phyloP scores from a whole-genome alignment of 202 grass and related monocot species.

The Elaeis oleifera region DNA sequence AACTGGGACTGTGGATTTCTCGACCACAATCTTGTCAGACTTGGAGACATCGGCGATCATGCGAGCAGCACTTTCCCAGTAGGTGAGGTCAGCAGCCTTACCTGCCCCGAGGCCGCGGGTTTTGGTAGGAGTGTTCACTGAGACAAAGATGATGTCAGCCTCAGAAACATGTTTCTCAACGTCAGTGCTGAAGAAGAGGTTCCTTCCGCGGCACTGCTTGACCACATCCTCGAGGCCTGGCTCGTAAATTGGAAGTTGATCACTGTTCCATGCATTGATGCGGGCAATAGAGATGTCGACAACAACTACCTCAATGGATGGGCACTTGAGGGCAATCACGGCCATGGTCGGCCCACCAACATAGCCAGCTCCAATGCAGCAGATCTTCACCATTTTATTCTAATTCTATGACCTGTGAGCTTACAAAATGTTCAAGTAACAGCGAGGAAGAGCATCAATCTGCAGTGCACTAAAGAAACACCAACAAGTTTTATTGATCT shows the following conservation, averaged over 20 bases:
- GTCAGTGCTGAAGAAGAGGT: conserved; percentile 51
- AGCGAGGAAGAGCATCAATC: too few relatives aligned
- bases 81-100: conserved; percentile 35
- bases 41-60: conserved; percentile 36
- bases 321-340: not conserved
- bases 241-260: conserved; percentile 32
- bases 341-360: too few relatives aligned
- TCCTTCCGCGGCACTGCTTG: conserved; percentile 35
- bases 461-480: too few relatives aligned
- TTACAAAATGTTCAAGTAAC: too few relatives aligned
- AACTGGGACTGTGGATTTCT: conserved; percentile 56
- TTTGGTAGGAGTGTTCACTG: conserved; percentile 55
- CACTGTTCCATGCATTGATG: too few relatives aligned
- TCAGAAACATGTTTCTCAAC: conserved; percentile 37
- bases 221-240: conserved; percentile 66
- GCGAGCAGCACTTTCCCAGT: conserved; percentile 55
- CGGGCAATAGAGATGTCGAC: too few relatives aligned
- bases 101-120: conserved; percentile 40
- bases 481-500: too few relatives aligned
- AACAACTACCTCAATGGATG: not conserved
- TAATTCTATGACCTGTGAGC: too few relatives aligned
- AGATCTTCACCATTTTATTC: too few relatives aligned
- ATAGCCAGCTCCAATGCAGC: too few relatives aligned
- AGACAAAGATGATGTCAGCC: conserved; percentile 46
- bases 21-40: conserved; percentile 39